phyloP scores from a whole-genome alignment of 148 eudicot genomes.

The Salicornia ramosissima region DNA sequence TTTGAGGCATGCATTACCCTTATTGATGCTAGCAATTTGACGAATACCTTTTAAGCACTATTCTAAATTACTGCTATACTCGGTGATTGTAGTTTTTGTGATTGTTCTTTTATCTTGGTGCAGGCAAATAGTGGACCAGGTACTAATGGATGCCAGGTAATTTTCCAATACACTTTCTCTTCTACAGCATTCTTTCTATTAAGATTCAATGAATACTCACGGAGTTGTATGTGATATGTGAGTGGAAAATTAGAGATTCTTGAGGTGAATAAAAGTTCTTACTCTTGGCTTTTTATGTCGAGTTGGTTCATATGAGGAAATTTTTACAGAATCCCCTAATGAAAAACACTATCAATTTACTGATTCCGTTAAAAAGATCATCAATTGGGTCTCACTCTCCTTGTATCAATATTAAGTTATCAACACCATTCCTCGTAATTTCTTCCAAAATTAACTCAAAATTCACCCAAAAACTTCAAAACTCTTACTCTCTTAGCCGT shows the following conservation, averaged over 20 bases:
- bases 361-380: too few relatives aligned
- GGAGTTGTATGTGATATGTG: background rate
- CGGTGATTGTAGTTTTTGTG: background rate
- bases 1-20: background rate
- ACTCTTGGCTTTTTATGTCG: background rate
- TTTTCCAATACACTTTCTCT: background rate
- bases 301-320: background rate
- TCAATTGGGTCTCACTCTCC: too few relatives aligned
- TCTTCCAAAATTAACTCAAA: too few relatives aligned
- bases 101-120: constrained; percentile 14
- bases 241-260: too few relatives aligned
- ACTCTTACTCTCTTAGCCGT: too few relatives aligned
- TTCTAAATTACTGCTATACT: background rate
- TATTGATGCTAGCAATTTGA: background rate
- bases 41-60: background rate
- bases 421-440: too few relatives aligned
- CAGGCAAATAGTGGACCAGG: constrained; percentile 94
- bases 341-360: too few relatives aligned
- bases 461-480: too few relatives aligned
- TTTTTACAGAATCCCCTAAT: too few relatives aligned
- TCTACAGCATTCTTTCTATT: background rate
- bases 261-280: background rate
- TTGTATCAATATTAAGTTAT: too few relatives aligned
- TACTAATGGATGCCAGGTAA: constrained; percentile 92
- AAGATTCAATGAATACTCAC: background rate